These are phyloP conservation scores for Coniochaeta sp. DNA, from an alignment of 2,329 filamentous ascomycete genomes.

Conservation along the genomic window DNA sequence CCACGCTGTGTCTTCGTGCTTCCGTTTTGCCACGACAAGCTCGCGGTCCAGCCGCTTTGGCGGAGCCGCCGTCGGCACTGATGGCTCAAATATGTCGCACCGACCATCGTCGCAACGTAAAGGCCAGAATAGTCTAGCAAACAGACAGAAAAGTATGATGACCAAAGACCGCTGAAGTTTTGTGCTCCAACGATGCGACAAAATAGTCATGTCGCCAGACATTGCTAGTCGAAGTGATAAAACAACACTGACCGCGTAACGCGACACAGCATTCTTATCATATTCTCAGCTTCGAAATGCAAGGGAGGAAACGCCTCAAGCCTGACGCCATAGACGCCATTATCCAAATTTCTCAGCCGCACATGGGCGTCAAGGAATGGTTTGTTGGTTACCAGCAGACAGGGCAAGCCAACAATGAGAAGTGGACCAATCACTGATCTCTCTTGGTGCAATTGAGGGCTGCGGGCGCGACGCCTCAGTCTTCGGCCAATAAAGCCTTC, in stretches of 20 bases:
- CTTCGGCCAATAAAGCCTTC: neutral
- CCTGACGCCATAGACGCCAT: neutral
- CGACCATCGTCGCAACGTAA: neutral
- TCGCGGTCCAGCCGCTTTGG: slow-evolving; percentile 4
- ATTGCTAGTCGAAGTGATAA: neutral
- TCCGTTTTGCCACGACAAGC: slow-evolving; percentile 11
- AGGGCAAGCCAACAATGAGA: neutral
- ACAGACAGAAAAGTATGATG: neutral
- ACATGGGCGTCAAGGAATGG: neutral
- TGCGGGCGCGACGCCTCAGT: neutral
- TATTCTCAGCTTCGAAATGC: neutral
- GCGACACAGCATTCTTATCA: neutral
- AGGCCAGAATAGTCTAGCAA: neutral
- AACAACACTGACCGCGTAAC: neutral
- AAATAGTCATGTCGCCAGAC: neutral
- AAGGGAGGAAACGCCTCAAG: neutral
- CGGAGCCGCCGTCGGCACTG: neutral
- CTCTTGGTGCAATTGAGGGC: neutral
- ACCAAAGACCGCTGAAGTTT: neutral
- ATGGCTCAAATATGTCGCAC: neutral
- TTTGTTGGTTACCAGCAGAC: neutral
- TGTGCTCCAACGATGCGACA: neutral
- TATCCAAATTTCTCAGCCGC: neutral
- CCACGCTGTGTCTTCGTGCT: slow-evolving; percentile 24
- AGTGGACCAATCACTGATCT: neutral